phyloP scores from a whole-genome alignment of 768 basidiomycete genomes.

The Tricholomella constricta region DNA sequence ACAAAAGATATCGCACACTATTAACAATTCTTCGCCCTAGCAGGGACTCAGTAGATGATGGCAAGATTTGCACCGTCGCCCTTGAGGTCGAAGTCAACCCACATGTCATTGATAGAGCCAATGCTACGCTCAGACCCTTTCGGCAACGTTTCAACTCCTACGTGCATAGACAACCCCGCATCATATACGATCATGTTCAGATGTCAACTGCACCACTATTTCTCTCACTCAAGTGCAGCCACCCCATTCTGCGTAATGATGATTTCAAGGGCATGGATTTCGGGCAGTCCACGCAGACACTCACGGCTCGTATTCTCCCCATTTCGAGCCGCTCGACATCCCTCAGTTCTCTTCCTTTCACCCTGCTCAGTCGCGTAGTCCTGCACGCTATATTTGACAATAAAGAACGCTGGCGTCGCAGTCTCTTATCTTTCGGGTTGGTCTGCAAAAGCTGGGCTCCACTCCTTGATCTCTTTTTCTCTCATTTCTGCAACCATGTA shows the following conservation, averaged over 20 bases:
- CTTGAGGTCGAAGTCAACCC: constrained; percentile 10
- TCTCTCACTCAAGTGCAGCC: constrained; percentile 11
- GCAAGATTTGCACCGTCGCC: constrained; percentile 8
- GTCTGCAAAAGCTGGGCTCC: constrained; percentile 13
- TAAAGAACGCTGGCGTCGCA: constrained; percentile 12
- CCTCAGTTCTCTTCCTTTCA: constrained; percentile 2
- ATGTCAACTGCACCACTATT: background rate
- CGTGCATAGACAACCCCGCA: background rate
- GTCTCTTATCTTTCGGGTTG: constrained; percentile 9
- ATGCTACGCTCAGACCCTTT: background rate
- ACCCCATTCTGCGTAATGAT: too few species aligned
- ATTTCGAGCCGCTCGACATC: background rate
- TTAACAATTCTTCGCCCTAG: background rate
- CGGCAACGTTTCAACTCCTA: background rate
- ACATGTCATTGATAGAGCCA: background rate
- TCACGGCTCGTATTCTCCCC: constrained; percentile 5
- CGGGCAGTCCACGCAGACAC: background rate
- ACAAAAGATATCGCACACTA: background rate
- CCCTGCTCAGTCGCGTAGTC: constrained; percentile 5
- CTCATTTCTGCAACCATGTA: too few species aligned
- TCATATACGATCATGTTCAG: constrained; percentile 5
- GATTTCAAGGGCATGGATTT: too few species aligned
- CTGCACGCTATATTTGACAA: constrained; percentile 1
- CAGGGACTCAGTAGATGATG: background rate
- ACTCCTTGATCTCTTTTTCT: constrained; percentile 11